These are phyloP conservation scores for Leucogyrophana mollusca DNA, from an alignment of 768 basidiomycete species.

Conservation along the genomic window DNA sequence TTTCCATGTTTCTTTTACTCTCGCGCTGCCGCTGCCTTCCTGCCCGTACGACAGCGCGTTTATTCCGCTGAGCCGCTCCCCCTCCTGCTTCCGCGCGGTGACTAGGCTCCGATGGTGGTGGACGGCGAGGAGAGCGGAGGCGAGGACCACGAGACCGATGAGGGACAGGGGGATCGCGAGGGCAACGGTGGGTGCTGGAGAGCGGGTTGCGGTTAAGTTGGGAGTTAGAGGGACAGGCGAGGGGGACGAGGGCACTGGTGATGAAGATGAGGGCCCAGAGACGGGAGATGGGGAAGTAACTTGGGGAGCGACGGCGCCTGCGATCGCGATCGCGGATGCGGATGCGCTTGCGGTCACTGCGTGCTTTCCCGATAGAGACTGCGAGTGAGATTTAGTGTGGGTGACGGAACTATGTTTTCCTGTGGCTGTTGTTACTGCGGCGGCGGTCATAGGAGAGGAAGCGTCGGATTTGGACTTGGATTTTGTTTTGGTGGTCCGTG, in stretches of 20 bases:
- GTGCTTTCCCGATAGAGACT: not conserved
- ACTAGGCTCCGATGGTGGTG: not conserved
- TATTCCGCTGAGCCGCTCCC: not conserved
- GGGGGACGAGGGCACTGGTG: not conserved
- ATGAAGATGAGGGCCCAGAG: not conserved
- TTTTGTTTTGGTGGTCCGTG: not conserved
- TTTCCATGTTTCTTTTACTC: not conserved
- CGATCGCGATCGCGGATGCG: not conserved
- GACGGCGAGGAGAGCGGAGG: not conserved
- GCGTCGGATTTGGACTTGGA: too few relatives aligned
- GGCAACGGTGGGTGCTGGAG: slow-evolving; percentile 26
- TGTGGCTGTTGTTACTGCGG: not conserved
- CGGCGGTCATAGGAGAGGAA: not conserved
- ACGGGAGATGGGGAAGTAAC: not conserved
- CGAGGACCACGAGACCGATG: slow-evolving; percentile 24
- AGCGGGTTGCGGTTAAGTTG: slow-evolving; percentile 21
- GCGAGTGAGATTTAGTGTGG: not conserved
- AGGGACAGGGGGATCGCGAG: slow-evolving; percentile 35
- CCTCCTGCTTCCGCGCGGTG: not conserved
- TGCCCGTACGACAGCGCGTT: too few relatives aligned
- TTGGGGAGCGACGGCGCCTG: not conserved
- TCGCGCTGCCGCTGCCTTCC: too few relatives aligned
- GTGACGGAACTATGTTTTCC: not conserved
- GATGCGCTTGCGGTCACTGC: not conserved
- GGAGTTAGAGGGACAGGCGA: slow-evolving; percentile 9